These are phyloP conservation scores for Rhododendron ovatum DNA, from an alignment of 148 eudicot genomes.

Conservation along the genomic window DNA sequence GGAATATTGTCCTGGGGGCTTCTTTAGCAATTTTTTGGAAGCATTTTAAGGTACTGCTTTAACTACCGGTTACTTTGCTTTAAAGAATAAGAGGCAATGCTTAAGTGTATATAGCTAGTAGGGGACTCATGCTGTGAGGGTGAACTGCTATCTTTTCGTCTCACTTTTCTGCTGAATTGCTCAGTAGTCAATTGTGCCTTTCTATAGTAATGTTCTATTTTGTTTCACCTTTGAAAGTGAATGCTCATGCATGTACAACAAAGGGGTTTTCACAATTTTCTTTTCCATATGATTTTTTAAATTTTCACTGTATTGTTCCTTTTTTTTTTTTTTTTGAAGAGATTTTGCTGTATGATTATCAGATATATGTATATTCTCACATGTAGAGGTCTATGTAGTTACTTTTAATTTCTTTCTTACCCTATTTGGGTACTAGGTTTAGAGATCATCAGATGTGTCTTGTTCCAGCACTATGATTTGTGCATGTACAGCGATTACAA, in stretches of 20 bases:
- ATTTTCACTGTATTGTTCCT: background rate
- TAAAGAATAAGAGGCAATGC: background rate
- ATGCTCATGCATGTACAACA: background rate
- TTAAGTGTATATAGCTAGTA: background rate
- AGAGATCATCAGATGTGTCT: background rate
- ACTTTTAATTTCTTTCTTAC: background rate
- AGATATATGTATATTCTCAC: background rate
- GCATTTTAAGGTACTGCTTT: conserved; percentile 65
- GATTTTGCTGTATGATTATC: background rate
- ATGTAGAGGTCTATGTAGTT: background rate
- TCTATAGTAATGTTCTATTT: background rate
- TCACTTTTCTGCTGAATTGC: background rate
- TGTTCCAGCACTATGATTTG: background rate
- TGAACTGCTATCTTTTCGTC: background rate
- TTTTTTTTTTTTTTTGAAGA: background rate
- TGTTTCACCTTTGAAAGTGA: background rate
- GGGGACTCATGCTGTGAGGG: background rate
- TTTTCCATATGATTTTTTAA: background rate
- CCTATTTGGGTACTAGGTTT: background rate
- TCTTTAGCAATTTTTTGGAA: conserved; percentile 59
- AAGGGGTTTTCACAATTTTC: background rate
- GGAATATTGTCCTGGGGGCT: conserved; percentile 48
- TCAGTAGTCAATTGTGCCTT: background rate
- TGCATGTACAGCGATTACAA: background rate
- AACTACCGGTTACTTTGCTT: background rate